Evolutionary conservation across 116 monocot species (phyloP).

Genomic region (Cymodocea nodosa): DNA sequence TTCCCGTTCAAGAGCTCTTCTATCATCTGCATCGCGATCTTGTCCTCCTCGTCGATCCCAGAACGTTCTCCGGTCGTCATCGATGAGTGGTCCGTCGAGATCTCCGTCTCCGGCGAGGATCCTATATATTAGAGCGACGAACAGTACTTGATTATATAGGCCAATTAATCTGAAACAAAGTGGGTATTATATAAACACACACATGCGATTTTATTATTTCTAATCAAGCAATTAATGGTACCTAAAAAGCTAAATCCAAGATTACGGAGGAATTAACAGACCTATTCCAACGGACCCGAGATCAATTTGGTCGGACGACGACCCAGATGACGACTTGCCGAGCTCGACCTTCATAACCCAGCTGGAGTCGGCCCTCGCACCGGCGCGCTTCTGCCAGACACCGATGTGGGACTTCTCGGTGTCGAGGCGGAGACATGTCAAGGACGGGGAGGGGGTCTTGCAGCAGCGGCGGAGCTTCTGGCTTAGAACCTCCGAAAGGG

Average conservation of each 20-base stretch:
- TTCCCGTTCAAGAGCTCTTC: conserved; percentile 83
- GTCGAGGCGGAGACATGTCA: conserved; percentile 95
- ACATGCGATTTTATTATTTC: too few species aligned
- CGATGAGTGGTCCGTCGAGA: not conserved
- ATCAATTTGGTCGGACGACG: not conserved
- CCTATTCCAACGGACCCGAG: not conserved
- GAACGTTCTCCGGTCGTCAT: conserved; percentile 6
- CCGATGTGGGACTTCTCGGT: conserved; percentile 90
- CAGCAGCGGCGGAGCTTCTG: conserved; percentile 81
- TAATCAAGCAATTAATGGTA: too few species aligned
- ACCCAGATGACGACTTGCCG: conserved; percentile 12
- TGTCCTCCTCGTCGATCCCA: conserved; percentile 59
- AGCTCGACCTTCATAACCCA: conserved; percentile 96
- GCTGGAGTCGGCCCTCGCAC: conserved; percentile 59
- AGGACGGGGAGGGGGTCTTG: conserved; percentile 77
- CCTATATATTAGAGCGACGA: not conserved
- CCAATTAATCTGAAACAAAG: too few species aligned
- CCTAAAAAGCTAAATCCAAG: too few species aligned
- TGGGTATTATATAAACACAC: too few species aligned
- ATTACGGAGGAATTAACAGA: too few species aligned
- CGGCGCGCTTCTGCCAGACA: conserved; percentile 95
- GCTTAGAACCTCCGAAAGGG: conserved; percentile 62
- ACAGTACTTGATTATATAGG: too few species aligned
- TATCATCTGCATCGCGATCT: conserved; percentile 89
- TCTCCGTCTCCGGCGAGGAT: conserved; percentile 1